phyloP scores from a whole-genome alignment of 75 land plant species.

The Ceratopteris richardii region DNA sequence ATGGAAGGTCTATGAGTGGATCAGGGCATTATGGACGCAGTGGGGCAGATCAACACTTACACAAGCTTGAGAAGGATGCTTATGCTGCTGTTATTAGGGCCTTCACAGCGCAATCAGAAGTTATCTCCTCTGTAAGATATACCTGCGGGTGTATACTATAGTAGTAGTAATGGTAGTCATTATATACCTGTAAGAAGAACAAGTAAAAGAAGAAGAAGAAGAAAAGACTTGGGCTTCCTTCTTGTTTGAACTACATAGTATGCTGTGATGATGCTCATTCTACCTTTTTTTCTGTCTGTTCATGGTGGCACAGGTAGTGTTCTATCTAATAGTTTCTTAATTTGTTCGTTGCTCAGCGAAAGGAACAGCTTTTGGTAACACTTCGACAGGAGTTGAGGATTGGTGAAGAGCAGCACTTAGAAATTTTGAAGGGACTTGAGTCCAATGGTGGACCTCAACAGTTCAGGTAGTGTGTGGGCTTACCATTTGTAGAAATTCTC shows the following conservation, averaged over 20 bases:
- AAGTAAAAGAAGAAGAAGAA: too few species aligned
- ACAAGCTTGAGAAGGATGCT: constrained; percentile 78
- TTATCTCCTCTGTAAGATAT: constrained; percentile 74
- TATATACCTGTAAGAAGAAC: too few species aligned
- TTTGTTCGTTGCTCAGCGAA: constrained; percentile 37
- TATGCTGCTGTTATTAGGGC: constrained; percentile 79
- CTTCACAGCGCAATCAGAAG: constrained; percentile 94
- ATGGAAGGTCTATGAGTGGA: constrained; percentile 30
- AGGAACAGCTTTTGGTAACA: constrained; percentile 78
- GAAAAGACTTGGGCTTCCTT: too few species aligned
- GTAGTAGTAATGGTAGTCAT: neutral
- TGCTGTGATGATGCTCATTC: too few species aligned
- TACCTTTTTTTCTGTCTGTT: neutral
- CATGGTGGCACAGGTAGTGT: neutral
- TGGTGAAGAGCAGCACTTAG: constrained; percentile 89
- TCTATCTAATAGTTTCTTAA: too few species aligned
- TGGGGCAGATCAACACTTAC: constrained; percentile 47
- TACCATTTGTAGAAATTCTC: neutral
- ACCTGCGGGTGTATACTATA: too few species aligned
- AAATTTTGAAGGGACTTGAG: constrained; percentile 61
- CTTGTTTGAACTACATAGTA: too few species aligned
- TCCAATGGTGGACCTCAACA: constrained; percentile 46
- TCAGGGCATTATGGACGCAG: constrained; percentile 42
- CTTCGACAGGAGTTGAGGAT: constrained; percentile 82
- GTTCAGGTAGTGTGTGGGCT: constrained; percentile 1